Conservation (phyloP, 2,329 filamentous ascomycete genomes). For the Diplocarpon mali region DNA sequence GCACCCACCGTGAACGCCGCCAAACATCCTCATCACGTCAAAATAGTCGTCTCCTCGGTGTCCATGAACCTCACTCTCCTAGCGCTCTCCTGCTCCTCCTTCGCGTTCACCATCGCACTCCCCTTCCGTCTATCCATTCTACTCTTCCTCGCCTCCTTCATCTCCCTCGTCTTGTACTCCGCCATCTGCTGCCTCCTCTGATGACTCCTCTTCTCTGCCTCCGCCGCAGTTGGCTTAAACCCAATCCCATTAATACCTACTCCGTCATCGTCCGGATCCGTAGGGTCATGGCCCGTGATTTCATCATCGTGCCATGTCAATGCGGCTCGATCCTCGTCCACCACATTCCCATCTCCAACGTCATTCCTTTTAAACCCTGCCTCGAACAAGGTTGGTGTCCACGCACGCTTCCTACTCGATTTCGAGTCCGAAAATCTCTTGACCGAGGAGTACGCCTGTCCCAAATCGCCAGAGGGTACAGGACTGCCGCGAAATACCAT, state of each 20-base stretch:
- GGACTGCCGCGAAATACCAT: conserved; percentile 20
- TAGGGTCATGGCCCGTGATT: conserved; percentile 54
- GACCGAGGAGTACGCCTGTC: conserved; percentile 22
- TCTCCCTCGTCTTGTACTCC: conserved; percentile 51
- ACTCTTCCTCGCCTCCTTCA: conserved; percentile 45
- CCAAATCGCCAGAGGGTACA: conserved; percentile 5
- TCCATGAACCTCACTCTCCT: conserved; percentile 25
- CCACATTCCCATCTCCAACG: conserved; percentile 6
- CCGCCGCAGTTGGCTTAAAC: conserved; percentile 51
- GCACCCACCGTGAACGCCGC: not conserved
- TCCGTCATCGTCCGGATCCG: conserved; percentile 56
- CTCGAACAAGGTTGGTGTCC: conserved; percentile 18
- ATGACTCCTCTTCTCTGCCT: conserved; percentile 45
- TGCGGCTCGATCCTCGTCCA: conserved; percentile 35
- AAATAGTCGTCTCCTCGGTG: conserved; percentile 11
- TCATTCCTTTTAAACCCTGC: conserved; percentile 2
- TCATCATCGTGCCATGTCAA: conserved; percentile 59
- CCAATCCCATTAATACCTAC: conserved; percentile 58
- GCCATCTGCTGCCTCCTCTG: conserved; percentile 50
- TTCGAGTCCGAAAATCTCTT: conserved; percentile 24
- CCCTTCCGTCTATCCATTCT: conserved; percentile 40
- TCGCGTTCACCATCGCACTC: conserved; percentile 9
- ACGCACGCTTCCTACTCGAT: conserved; percentile 21
- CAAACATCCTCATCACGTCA: not conserved
- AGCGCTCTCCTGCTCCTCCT: conserved; percentile 15